These are phyloP conservation scores for Leccinum griseonigrum DNA, from an alignment of 1,284 basidiomycete species.

Conservation along the genomic window DNA sequence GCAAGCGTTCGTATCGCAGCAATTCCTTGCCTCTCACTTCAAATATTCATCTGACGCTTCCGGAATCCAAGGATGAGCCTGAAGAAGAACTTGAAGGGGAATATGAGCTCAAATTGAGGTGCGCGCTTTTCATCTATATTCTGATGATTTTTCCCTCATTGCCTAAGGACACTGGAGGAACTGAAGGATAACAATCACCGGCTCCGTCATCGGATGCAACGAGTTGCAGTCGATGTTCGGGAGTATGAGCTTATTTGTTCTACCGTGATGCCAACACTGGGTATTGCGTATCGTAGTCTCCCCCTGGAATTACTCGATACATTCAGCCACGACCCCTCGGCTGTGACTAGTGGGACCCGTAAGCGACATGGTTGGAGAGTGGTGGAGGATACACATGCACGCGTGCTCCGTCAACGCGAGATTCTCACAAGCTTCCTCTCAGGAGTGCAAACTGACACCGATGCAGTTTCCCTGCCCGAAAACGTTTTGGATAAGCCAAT, in stretches of 20 bases:
- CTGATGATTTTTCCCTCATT: conserved; percentile 4
- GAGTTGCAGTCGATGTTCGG: conserved; percentile 54
- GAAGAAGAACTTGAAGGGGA: conserved; percentile 52
- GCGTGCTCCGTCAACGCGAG: conserved; percentile 56
- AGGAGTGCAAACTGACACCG: conserved; percentile 18
- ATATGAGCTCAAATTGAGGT: conserved; percentile 63
- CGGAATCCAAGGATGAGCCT: conserved; percentile 39
- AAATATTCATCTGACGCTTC: conserved; percentile 8
- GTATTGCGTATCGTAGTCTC: conserved; percentile 45
- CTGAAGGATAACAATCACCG: conserved; percentile 57
- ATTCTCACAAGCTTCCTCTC: conserved; percentile 51
- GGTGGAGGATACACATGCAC: conserved; percentile 67
- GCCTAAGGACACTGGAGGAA: conserved; percentile 54
- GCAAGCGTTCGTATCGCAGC: conserved; percentile 25
- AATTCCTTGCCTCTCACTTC: conserved; percentile 20
- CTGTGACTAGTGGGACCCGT: conserved; percentile 61
- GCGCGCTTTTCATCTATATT: conserved; percentile 24
- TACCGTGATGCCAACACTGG: conserved; percentile 46
- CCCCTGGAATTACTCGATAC: conserved; percentile 67
- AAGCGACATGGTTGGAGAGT: conserved; percentile 59
- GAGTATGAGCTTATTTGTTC: conserved; percentile 63
- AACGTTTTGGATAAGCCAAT: conserved; percentile 58
- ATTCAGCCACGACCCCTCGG: conserved; percentile 70
- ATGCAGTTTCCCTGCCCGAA: conserved; percentile 26
- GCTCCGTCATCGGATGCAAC: conserved; percentile 63